Evolutionary conservation across 768 basidiomycete genomes (phyloP), one percentile per base, ranked within the genome.

Genomic region (Dentipellis sp.): DNA sequence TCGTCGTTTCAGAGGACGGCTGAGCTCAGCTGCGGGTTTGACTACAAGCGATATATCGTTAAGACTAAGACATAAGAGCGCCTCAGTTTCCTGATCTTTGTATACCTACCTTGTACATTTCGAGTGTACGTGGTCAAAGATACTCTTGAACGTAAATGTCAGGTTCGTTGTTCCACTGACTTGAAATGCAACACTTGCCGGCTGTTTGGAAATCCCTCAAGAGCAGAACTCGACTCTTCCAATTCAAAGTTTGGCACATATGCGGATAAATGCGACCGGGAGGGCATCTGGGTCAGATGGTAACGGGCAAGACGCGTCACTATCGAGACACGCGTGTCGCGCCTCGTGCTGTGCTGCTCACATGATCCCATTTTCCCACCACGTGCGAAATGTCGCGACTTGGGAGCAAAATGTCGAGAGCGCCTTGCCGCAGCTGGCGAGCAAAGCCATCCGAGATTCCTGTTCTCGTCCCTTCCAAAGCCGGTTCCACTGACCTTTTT

Each of bases 1-100:
- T 22, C 74, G 74, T 17, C 81, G 77, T 60, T 82, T 87, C n/a
- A 64, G 53, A 34, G 64, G 60, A 16, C 42, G 53, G 22, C 35
- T 36, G 22, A 22, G 38, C 11, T 35, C 29, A 8, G 49, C n/a
- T n/a, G 52, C 29, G 29, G 42, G 12, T 37, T 29, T 4, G 12
- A 50, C 59, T 58, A 23, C 6, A 47, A 38, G 46, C 7, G 22
- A 16, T 55, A 54, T 54, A 47, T 48, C 22, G 40, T 49, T 19
- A 16, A 36, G 6, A n/a, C 7, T 11, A 48, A 10, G 10, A 48
- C 19, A 17, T 6, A 29, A 29, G 29, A 29, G 29, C 29, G 29
- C 6, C 3, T 6, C 3, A 6, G 29, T 29, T 6, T 29, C 29
- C 29, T 22, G 8, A 34, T 50, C 10, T n/a, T 5, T 7, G 16